These are phyloP conservation scores for Metschnikowia hibisci DNA, from an alignment of 805 yeast genomes.

Conservation along the genomic window DNA sequence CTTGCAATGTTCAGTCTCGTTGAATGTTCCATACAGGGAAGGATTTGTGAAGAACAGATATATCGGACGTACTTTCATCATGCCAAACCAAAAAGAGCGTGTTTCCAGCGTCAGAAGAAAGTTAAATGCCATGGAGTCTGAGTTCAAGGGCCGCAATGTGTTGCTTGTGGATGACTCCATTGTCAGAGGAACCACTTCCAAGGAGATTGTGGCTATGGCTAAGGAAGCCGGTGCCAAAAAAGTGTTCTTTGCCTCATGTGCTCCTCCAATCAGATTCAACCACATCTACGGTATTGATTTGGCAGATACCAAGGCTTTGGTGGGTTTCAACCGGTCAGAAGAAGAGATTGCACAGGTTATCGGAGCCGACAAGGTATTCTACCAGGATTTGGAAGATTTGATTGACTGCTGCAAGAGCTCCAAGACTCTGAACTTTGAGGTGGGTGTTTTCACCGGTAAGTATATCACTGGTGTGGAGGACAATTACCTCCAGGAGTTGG, in stretches of 20 bases:
- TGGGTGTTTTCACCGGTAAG: constrained; percentile 93
- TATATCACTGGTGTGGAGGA: constrained; percentile 94
- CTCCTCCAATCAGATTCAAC: constrained; percentile 95
- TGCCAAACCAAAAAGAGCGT: constrained; percentile 96
- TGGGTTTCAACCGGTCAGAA: constrained; percentile 76
- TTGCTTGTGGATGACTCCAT: constrained; percentile 94
- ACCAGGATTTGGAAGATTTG: constrained; percentile 81
- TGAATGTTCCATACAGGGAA: constrained; percentile 85
- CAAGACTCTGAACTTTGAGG: constrained; percentile 67
- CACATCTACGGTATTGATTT: constrained; percentile 97
- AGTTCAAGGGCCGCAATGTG: constrained; percentile 80
- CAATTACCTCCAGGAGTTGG: constrained; percentile 75
- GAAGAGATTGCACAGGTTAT: constrained; percentile 71
- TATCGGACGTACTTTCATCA: constrained; percentile 95
- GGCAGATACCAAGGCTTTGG: constrained; percentile 91
- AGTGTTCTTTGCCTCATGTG: constrained; percentile 95
- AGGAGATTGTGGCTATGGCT: constrained; percentile 97
- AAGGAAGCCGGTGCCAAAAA: constrained; percentile 94
- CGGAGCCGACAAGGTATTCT: constrained; percentile 89
- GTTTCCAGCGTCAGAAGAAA: constrained; percentile 91
- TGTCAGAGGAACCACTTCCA: constrained; percentile 96
- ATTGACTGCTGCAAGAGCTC: constrained; percentile 67
- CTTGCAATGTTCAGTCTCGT: constrained; percentile 78
- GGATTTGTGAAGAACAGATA: constrained; percentile 96
- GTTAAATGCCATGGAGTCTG: constrained; percentile 93